Evolutionary conservation across 2,329 filamentous ascomycete species (phyloP), one percentile per base, ranked within the genome.

Genomic region (Achaetomium macrosporum): DNA sequence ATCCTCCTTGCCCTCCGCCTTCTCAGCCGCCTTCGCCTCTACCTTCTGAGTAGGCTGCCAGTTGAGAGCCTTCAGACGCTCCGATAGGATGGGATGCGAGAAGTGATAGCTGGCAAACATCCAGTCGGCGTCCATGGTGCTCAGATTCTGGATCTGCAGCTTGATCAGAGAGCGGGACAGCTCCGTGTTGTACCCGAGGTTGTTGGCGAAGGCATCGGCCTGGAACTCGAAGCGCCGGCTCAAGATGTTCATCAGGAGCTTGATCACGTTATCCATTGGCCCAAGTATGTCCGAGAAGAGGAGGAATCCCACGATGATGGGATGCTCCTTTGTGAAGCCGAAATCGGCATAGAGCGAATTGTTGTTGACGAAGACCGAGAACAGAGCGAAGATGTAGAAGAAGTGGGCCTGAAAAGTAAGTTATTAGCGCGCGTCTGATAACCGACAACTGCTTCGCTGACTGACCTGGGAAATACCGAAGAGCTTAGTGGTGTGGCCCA

Each of bases 71-170:
- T 88, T 89, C 64, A 99, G 78, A 64, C 93, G 84, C 79, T 99
- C 95, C 1, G 91, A 88, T 61, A 99, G 76, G 61, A 97, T 96
- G 1, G 93, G 93, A 73, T 99, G 93, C 20, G 92, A 96, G 78
- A 95, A 96, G 75, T 99, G 91, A 77, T 97, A 99, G 73, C 87
- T 95, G 50, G 93, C 93, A 71, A 95, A 99, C 81, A 96, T 84
- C 87, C 88, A 95, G 73, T 99, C 95, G 29, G 93, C 93, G 65
- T 99, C 93, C 92, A 99, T 97, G 57, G 89, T 95, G 72, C 90
- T 95, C 61, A 99, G 79, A 68, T 99, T 99, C 76, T 97, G 91
- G 65, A 96, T 90, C 73, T 99, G 95, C 48, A 99, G 87, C 76
- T 96, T 96, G 74, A 99, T 90, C 58, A 99, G 81, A 19, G 90